These are phyloP conservation scores for Syzygium aromaticum DNA, from an alignment of 345 rosid genomes.

Conservation along the genomic window DNA sequence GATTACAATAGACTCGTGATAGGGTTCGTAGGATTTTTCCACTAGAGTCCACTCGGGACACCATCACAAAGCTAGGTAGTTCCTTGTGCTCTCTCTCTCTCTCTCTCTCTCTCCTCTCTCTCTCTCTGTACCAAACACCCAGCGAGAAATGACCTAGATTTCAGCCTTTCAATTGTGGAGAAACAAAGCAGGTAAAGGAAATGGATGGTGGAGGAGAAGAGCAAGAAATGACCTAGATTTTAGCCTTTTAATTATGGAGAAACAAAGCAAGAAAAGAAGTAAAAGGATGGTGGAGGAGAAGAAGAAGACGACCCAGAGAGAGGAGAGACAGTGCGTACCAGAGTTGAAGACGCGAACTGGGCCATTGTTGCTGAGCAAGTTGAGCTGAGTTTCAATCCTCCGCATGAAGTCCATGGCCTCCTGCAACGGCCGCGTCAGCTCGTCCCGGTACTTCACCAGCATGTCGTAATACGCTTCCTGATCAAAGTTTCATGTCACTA, in stretches of 20 bases:
- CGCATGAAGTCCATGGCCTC: constrained; percentile 99
- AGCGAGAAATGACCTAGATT: background rate
- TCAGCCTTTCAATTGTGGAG: background rate
- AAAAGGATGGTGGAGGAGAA: background rate
- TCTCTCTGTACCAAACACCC: background rate
- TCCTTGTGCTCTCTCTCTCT: background rate
- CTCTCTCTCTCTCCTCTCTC: background rate
- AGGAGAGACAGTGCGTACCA: constrained; percentile 30
- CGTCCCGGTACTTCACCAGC: constrained; percentile 92
- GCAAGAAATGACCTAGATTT: background rate
- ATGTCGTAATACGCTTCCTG: constrained; percentile 97
- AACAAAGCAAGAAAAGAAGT: background rate
- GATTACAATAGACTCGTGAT: constrained; percentile 1
- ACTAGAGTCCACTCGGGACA: background rate
- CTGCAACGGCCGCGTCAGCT: constrained; percentile 82
- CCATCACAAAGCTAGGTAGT: background rate
- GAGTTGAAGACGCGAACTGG: constrained; percentile 71
- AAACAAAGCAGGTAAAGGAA: background rate
- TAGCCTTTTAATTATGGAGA: background rate
- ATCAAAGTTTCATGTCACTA: background rate
- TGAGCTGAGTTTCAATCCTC: constrained; percentile 85
- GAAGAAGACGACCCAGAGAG: background rate
- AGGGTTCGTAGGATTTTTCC: background rate
- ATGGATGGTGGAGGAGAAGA: background rate
- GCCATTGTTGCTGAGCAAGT: constrained; percentile 57